Evolutionary conservation across 805 yeast genomes (phyloP).

Genomic region (Candida maltosa): DNA sequence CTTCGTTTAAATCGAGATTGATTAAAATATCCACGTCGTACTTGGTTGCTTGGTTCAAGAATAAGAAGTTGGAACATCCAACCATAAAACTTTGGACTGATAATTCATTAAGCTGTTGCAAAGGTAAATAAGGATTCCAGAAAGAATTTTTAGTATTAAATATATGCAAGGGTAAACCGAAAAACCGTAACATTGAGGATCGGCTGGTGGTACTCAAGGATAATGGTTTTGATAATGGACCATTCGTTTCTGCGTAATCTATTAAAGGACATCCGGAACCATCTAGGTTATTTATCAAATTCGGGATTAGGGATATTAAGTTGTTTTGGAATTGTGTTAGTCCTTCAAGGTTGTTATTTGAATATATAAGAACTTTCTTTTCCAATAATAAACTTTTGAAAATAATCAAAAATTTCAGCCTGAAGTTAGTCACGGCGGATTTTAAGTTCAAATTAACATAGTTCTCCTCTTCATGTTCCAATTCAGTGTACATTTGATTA

Average conservation of each 20-base stretch:
- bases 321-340: conserved; percentile 83
- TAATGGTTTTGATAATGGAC: conserved; percentile 52
- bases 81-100: conserved; percentile 63
- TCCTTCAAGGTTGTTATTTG: conserved; percentile 69
- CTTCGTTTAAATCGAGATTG: conserved; percentile 58
- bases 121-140: conserved; percentile 90
- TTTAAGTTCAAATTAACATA: conserved; percentile 70
- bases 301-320: conserved; percentile 79
- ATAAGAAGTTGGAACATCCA: conserved; percentile 85
- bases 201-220: conserved; percentile 77
- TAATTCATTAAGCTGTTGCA: conserved; percentile 84
- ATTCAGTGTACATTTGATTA: conserved; percentile 2
- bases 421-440: conserved; percentile 57
- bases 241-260: conserved; percentile 47
- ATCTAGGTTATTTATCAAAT: conserved; percentile 65
- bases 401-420: conserved; percentile 56
- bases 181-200: conserved; percentile 67
- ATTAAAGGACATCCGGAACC: conserved; percentile 79
- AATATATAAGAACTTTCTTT: conserved; percentile 68
- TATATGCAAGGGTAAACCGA: conserved; percentile 84
- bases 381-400: conserved; percentile 80
- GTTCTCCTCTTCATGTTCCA: conserved; percentile 31
- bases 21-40: conserved; percentile 69
- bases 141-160: conserved; percentile 80
- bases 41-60: conserved; percentile 58